Conservation (phyloP, 2,329 filamentous ascomycete genomes). For the Chrysoporthe austroafricana region DNA sequence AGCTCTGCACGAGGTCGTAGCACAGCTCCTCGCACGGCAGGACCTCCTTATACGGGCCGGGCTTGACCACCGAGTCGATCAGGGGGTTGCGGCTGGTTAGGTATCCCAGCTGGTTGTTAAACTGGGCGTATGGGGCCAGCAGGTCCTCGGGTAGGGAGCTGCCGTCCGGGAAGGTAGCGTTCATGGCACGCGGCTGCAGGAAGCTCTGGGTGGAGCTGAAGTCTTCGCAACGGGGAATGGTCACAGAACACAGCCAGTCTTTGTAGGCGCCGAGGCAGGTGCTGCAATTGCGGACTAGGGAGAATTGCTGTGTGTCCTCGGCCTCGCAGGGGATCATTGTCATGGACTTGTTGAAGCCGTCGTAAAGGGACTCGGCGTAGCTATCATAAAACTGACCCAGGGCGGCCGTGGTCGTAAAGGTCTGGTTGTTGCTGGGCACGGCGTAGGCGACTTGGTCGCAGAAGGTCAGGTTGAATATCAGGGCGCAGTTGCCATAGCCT, state of each 20-base stretch:
- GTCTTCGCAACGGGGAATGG: slow-evolving; percentile 90
- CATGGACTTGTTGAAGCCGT: slow-evolving; percentile 79
- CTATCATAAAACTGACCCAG: slow-evolving; percentile 79
- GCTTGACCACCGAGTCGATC: slow-evolving; percentile 73
- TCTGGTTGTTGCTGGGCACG: slow-evolving; percentile 77
- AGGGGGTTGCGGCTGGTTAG: slow-evolving; percentile 67
- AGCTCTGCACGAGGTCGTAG: slow-evolving; percentile 82
- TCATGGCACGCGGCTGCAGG: slow-evolving; percentile 73
- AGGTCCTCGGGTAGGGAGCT: slow-evolving; percentile 50
- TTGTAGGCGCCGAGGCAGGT: slow-evolving; percentile 86
- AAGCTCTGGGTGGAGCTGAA: slow-evolving; percentile 59
- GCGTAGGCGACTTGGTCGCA: slow-evolving; percentile 89
- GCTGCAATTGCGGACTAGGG: slow-evolving; percentile 74
- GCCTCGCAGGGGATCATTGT: slow-evolving; percentile 87
- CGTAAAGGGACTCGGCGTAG: slow-evolving; percentile 70
- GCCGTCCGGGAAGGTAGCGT: slow-evolving; percentile 72
- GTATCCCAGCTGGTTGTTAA: slow-evolving; percentile 40
- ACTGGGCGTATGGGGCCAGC: slow-evolving; percentile 31
- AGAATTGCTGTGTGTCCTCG: slow-evolving; percentile 73
- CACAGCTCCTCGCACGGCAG: slow-evolving; percentile 88
- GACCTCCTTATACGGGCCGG: slow-evolving; percentile 93
- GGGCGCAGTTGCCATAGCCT: slow-evolving; percentile 77
- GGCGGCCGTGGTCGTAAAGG: slow-evolving; percentile 60
- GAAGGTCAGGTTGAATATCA: slow-evolving; percentile 86
- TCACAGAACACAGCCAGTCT: slow-evolving; percentile 91